Base-by-base conservation (phyloP, 495 filamentous ascomycete genomes). In the Daldinia decipiens region DNA sequence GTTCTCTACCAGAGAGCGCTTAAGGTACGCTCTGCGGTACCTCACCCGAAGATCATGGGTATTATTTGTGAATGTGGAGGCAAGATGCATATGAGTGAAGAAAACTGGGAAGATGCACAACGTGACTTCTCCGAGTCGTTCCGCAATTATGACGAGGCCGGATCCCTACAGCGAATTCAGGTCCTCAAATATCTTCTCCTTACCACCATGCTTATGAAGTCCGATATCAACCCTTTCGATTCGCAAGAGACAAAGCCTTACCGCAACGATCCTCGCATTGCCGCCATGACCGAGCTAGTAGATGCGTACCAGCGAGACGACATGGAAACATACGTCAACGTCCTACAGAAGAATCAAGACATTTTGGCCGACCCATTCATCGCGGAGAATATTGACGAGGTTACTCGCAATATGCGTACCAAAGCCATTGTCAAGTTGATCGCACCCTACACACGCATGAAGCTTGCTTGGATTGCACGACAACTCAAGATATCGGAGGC, bases 11-110 rank as follows among this genome's bases (percentile, higher is more conserved):
- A 97, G 74, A 89, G 91, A 56, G 94, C 95, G 5, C 86, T 98
- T 13, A 90, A 90, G 55, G 95, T 99, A 21, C 88, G 92, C 57
- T 98, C 95, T 50, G 95, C 96, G 0, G 96, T 99, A 7, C 94
- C 95, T 11, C 95, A 99, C 79, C 95, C 95, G 57, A 97, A 97
- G 82, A 97, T 99, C 75, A 98, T 98, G 93, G 95, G 95, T 34
- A 93, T 98, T 77, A 98, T 99, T 76, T 91, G 96, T 56, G 95
- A 99, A 80, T 98, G 95, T 79, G 96, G 95, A 71, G 95, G 95
- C 66, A 99, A 99, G 83, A 99, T 99, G 95, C 94, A 99, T 80
- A 98, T 99, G 96, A 97, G 93, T 75, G 95, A 99, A 83, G 95
- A 98, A 82, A 97, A 97, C 79, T 99, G 95, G 95, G 92, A 97